These are phyloP conservation scores for Serpula lacrymans DNA, from an alignment of 768 basidiomycete species.

Conservation along the genomic window DNA sequence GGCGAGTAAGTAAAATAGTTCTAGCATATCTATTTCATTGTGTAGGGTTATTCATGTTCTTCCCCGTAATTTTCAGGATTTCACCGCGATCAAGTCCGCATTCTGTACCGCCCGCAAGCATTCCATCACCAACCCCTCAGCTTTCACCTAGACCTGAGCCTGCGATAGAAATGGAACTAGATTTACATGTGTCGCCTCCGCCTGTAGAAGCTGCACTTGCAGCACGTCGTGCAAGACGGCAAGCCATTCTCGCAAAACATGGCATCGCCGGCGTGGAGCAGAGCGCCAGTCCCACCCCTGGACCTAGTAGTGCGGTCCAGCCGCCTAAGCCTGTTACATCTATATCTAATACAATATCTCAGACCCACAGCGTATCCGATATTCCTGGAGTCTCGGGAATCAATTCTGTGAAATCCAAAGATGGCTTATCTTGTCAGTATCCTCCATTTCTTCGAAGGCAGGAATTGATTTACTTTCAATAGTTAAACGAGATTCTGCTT, in stretches of 20 bases:
- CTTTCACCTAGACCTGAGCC: conserved; percentile 30
- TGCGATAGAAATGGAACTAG: conserved; percentile 53
- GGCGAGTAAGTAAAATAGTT: conserved; percentile 80
- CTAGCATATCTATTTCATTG: conserved; percentile 4
- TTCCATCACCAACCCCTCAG: conserved; percentile 21
- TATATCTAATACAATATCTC: conserved; percentile 62
- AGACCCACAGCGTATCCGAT: conserved; percentile 45
- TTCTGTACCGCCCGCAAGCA: conserved; percentile 15
- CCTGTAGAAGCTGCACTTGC: conserved; percentile 61
- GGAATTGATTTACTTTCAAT: conserved; percentile 7
- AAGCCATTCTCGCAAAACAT: conserved; percentile 81
- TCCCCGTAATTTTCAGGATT: conserved; percentile 43
- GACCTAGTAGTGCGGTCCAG: conserved; percentile 71
- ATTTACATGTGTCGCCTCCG: conserved; percentile 40
- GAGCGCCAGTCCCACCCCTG: conserved; percentile 54
- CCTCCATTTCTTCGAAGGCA: not conserved
- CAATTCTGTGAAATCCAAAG: conserved; percentile 7
- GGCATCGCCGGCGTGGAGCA: conserved; percentile 41
- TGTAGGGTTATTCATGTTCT: conserved; percentile 8
- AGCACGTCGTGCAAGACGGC: conserved; percentile 65
- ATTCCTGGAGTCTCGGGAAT: conserved; percentile 23
- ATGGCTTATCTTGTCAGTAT: conserved; percentile 21
- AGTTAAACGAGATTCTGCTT: conserved; percentile 53
- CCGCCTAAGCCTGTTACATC: conserved; percentile 58
- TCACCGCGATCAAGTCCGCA: conserved; percentile 49